Evolutionary conservation across 2,329 filamentous ascomycete genomes (phyloP).

Genomic region (Phyllosticta citriasiana): DNA sequence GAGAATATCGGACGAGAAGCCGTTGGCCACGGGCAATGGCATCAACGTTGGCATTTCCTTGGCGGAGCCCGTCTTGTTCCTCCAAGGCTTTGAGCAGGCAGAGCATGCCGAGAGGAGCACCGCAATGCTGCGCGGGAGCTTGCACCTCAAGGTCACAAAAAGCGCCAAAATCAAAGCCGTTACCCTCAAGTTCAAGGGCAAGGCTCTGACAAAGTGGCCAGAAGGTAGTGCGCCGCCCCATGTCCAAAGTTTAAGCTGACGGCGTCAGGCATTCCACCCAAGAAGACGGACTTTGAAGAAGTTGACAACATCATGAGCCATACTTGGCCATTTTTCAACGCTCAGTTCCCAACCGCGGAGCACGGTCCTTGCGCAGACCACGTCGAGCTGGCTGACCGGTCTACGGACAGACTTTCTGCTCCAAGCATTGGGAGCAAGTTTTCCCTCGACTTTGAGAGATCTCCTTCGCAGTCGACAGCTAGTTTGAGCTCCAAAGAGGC

Average conservation of each 20-base stretch:
- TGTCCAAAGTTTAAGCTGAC: slow-evolving; percentile 11
- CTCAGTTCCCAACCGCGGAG: slow-evolving; percentile 51
- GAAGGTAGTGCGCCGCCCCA: slow-evolving; percentile 47
- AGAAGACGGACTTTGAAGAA: slow-evolving; percentile 74
- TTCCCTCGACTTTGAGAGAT: slow-evolving; percentile 26
- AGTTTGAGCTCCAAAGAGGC: slow-evolving; percentile 40
- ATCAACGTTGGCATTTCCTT: slow-evolving; percentile 63
- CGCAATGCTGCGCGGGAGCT: slow-evolving; percentile 73
- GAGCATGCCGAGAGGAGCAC: slow-evolving; percentile 56
- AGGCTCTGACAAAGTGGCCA: slow-evolving; percentile 87
- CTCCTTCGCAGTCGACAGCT: slow-evolving; percentile 35
- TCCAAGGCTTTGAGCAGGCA: slow-evolving; percentile 68
- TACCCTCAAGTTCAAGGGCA: slow-evolving; percentile 75
- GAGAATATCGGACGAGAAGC: slow-evolving; percentile 46
- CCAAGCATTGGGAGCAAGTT: neutral
- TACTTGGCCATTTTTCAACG: slow-evolving; percentile 87
- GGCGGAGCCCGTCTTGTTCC: slow-evolving; percentile 70
- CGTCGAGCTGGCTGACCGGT: slow-evolving; percentile 45
- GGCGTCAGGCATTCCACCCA: slow-evolving; percentile 65
- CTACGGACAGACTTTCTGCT: slow-evolving; percentile 12
- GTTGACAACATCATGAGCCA: slow-evolving; percentile 81
- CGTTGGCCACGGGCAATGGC: slow-evolving; percentile 68
- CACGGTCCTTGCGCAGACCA: slow-evolving; percentile 53
- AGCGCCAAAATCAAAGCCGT: slow-evolving; percentile 88
- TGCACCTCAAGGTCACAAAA: slow-evolving; percentile 76